These are phyloP conservation scores for Talaromyces pinophilus DNA, from an alignment of 2,329 filamentous ascomycete genomes.

Conservation along the genomic window DNA sequence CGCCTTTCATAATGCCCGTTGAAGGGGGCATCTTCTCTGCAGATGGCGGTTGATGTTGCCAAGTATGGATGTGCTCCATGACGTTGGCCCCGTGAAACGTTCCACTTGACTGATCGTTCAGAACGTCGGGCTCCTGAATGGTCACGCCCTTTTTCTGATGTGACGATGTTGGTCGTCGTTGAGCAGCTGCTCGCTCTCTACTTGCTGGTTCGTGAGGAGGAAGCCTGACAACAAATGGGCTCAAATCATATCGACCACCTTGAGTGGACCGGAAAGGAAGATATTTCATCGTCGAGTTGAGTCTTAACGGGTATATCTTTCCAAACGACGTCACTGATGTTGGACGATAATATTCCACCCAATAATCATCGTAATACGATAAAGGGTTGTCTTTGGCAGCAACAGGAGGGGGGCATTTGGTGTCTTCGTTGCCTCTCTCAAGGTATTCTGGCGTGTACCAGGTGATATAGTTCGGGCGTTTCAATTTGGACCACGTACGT, in stretches of 20 bases:
- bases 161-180: slow-evolving; percentile 30
- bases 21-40: slow-evolving; percentile 37
- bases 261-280: slow-evolving; percentile 70
- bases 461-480: slow-evolving; percentile 72
- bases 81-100: slow-evolving; percentile 24
- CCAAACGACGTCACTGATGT: slow-evolving; percentile 82
- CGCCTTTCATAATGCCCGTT: slow-evolving; percentile 61
- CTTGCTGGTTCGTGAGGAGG: slow-evolving; percentile 54
- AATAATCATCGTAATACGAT: slow-evolving; percentile 83
- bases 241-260: slow-evolving; percentile 76
- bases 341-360: slow-evolving; percentile 95
- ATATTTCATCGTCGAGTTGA: slow-evolving; percentile 85
- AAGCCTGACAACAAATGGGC: slow-evolving; percentile 80
- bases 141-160: slow-evolving; percentile 66
- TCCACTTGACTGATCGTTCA: slow-evolving; percentile 46
- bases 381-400: slow-evolving; percentile 33
- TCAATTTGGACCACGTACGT: slow-evolving; percentile 66
- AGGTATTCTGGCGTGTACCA: slow-evolving; percentile 83
- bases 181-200: slow-evolving; percentile 52
- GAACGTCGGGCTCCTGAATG: slow-evolving; percentile 63
- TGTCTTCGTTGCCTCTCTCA: slow-evolving; percentile 52
- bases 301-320: slow-evolving; percentile 89
- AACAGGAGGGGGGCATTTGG: slow-evolving; percentile 23
- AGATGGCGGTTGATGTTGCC: slow-evolving; percentile 38
- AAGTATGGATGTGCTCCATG: slow-evolving; percentile 29